Evolutionary conservation across 371 early-diverging fungal genomes (phyloP), one percentile per base, ranked within the genome.

Genomic region (Mucor ambiguus): DNA sequence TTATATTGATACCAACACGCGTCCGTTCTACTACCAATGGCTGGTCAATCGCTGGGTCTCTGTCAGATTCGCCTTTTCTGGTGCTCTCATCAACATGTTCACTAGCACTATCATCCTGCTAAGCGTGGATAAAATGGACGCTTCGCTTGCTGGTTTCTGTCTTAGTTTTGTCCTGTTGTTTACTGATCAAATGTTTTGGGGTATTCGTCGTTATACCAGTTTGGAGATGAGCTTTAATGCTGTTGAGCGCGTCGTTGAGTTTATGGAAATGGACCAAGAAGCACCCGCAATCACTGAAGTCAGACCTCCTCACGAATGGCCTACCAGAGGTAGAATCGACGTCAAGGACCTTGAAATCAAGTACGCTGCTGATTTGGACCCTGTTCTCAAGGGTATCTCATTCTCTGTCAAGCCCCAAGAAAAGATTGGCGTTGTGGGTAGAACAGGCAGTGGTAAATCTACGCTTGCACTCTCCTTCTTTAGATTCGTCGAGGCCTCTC

Each of bases 211-310:
- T 48, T 90, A 89, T 67, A 92, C 93, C 9, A 82, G 85, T 52
- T 77, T 95, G 61, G 95, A 95, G 76, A 90, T 93, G 90, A 84
- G 85, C 59, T 86, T 94, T 73, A 93, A 91, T 77, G 84, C 89
- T 11, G 91, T 97, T 10, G 96, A 97, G 73, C 88, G 97, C 46
- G 83, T 94, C 1, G 85, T 86, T 10, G 92, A 96, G 69, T 97
- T 94, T 67, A 80, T 87, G 68, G 74, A 74, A 26, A 87, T 93
- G 72, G 88, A 90, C 48, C 89, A 92, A 74, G 95, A 95, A 72
- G 88, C 93, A 10, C 77, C 87, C 18, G 82, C 86, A 4, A 70
- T 85, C 20, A 77, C 85, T 28, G 75, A 81, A 3, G 52, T 73
- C 1, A 66, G 83, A 64, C 89, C 87, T 18, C 89, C 89, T 60